Base-by-base conservation (phyloP, 306 rosid species). In the Corylus avellana region DNA sequence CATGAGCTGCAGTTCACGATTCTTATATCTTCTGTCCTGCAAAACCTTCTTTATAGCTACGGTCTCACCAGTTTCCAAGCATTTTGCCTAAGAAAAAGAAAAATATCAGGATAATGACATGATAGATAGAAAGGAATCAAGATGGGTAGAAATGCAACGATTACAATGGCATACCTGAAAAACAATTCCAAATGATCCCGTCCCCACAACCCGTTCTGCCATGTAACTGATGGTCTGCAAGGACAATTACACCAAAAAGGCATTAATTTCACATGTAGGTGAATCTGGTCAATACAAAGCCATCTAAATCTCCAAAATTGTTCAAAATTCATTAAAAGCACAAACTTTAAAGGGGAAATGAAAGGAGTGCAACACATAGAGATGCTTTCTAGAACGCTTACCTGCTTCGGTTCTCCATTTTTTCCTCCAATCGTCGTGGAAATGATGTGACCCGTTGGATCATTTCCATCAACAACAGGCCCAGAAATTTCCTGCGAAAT, bases 351-450 rank as follows among this genome's bases (percentile, higher is more conserved):
- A 77, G 55, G 7, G 49, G 53, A 12, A 37, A 47, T 63, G 58
- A 14, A 64, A 68, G 70, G 12, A 14, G 12, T 18, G 48, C 13
- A 42, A 56, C 4, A n/a, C 12, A 69, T 18, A 22, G 16, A 22
- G 16, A 61, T n/a, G 76, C 81, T 79, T 64, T 79, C 76, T 59
- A 68, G 70, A 74, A 61, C 8, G 42, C 13, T 12, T 73, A 94
- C 98, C 95, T 92, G 97, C 83, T 94, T 94, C 51, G 98, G 97
- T 75, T 92, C 97, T 63, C 97, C 98, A 84, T 94, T 91, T 88
- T 92, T 94, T 70, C 98, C 98, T 66, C 98, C 97, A 69, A 92
- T 92, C 8, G 98, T 94, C 20, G 98, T 94, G 39, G 98, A 91
- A 48, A 94, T 94, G 68, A 94, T 92, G 82, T 91, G 98, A 75